Evolutionary conservation across 1,284 basidiomycete genomes (phyloP).

Genomic region (Wolfiporia cocos): DNA sequence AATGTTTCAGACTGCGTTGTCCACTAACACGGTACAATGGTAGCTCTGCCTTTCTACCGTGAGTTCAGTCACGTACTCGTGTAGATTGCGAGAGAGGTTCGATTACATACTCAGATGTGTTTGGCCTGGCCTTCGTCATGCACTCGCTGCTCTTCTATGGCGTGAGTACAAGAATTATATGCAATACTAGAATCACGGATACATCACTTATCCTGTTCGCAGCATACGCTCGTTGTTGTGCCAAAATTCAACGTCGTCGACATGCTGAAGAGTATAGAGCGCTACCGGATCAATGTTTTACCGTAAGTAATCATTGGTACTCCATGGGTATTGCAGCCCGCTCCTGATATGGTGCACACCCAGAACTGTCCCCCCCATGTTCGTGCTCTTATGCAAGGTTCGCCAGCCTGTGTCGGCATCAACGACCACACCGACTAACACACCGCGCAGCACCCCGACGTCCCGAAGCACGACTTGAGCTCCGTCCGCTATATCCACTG

Average conservation of each 20-base stretch:
- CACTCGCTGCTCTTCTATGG: slow-evolving; percentile 50
- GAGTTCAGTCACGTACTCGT: slow-evolving; percentile 11
- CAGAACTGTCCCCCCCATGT: slow-evolving; percentile 61
- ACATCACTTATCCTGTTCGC: neutral
- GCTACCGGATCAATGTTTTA: slow-evolving; percentile 56
- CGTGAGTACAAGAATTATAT: slow-evolving; percentile 28
- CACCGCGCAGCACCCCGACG: slow-evolving; percentile 48
- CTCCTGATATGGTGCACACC: slow-evolving; percentile 9
- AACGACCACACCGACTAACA: neutral
- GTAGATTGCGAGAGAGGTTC: neutral
- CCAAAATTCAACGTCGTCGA: slow-evolving; percentile 63
- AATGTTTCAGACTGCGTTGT: neutral
- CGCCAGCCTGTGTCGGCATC: neutral
- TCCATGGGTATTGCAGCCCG: neutral
- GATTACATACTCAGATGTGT: slow-evolving; percentile 48
- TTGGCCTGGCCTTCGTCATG: slow-evolving; percentile 59
- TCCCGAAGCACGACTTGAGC: slow-evolving; percentile 61
- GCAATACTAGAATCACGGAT: neutral
- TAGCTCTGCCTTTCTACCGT: slow-evolving; percentile 32
- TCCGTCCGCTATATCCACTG: slow-evolving; percentile 52
- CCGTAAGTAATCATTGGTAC: slow-evolving; percentile 33
- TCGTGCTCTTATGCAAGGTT: slow-evolving; percentile 41
- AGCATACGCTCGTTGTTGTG: slow-evolving; percentile 48
- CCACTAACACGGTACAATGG: neutral
- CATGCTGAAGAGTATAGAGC: slow-evolving; percentile 62